phyloP scores from a whole-genome alignment of 495 filamentous ascomycete genomes.

The Neurospora sp. region DNA sequence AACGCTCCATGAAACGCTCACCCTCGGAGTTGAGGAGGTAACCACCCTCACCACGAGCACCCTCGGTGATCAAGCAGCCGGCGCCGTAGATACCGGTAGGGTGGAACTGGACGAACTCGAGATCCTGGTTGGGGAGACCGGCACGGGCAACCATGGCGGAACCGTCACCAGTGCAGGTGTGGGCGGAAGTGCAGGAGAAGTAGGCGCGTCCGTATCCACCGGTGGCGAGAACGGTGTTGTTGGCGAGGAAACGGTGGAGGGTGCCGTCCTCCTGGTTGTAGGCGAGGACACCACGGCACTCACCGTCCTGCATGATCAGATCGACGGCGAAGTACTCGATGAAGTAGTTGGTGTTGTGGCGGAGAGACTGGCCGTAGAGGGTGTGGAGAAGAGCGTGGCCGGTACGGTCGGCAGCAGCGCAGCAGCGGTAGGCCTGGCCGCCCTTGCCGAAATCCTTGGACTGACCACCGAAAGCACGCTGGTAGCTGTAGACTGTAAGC shows the following conservation, averaged over 20 bases:
- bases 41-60: conserved; percentile 95
- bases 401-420: conserved; percentile 88
- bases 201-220: conserved; percentile 95
- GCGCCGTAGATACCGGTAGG: conserved; percentile 98
- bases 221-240: conserved; percentile 92
- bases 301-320: conserved; percentile 91
- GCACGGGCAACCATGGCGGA: conserved; percentile 98
- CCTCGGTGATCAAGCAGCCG: conserved; percentile 96
- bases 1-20: conserved; percentile 98
- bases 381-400: conserved; percentile 95
- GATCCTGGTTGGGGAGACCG: conserved; percentile 95
- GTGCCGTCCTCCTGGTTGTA: conserved; percentile 99
- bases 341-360: conserved; percentile 98
- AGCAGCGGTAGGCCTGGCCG: conserved; percentile 94
- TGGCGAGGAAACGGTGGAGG: conserved; percentile 86
- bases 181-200: conserved; percentile 94
- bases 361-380: conserved; percentile 91
- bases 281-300: conserved; percentile 89
- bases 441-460: conserved; percentile 91
- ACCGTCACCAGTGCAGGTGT: conserved; percentile 96
- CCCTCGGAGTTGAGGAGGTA: conserved; percentile 94
- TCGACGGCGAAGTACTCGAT: conserved; percentile 98
- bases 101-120: conserved; percentile 99
- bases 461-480: conserved; percentile 95
- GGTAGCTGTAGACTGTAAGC: conserved; percentile 45